Base-by-base conservation (phyloP, 495 filamentous ascomycete genomes). In the Bathelium albidoporum region DNA sequence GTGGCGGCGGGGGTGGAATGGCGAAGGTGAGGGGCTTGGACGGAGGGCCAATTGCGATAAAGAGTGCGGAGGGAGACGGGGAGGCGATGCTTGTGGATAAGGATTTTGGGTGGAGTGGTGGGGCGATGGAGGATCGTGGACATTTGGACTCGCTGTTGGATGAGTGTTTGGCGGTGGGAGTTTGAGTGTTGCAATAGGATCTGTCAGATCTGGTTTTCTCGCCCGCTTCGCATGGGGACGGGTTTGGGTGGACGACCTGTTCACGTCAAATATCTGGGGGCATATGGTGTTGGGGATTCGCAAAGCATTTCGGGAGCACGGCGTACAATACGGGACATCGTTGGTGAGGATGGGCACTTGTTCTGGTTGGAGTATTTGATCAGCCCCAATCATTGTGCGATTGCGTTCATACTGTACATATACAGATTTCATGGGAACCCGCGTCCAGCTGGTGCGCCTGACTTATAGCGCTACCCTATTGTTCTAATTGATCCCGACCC, bases 91-190 rank as follows among this genome's bases (percentile, higher is more conserved):
- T 49, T 10, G 44, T 9, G n/a, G 44, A 49, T 3, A 49, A n/a
- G 18, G 49, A 55, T 26, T 2, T 55, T 2, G 49, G 49, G 49
- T 55, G 49, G 49, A 29, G 2, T 2, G 49, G 49, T 10, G 49
- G 49, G 7, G 49, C n/a, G 49, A 16, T 55, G 49, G 49, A 55
- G 49, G 49, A 55, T 55, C 2, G 49, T n/a, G 24, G n/a, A 7
- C 49, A 55, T 55, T 55, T 55, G 49, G 49, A 55, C 29, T n/a
- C 20, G 20, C 16, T 55, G 49, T 29, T 55, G 49, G 49, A 55
- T 26, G 49, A 55, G n/a, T 55, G n/a, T 55, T 29, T 55, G 20
- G 49, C 49, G 26, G 49, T 55, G 10, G 49, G 49, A 5, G n/a
- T 55, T 10, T 55, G 49, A 55, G n/a, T 26, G n/a, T 7, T 29